Base-by-base conservation (phyloP, 257 asterid species). In the Rhazya stricta region DNA sequence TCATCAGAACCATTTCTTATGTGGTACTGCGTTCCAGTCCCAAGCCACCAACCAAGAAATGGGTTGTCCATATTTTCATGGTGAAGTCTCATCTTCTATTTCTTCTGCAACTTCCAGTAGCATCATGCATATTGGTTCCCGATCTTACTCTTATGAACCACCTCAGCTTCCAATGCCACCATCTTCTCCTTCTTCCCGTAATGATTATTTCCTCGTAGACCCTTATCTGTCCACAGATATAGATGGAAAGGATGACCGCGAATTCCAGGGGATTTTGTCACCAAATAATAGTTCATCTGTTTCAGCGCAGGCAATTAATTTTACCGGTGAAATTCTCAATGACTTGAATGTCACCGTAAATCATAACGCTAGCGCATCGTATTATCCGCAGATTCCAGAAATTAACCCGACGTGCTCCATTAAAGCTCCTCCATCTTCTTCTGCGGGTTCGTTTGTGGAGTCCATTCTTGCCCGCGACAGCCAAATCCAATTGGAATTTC, bases 401-500 rank as follows among this genome's bases (percentile, higher is more conserved):
- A 67, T 48, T 29, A 16, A 69, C 71, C 57, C 69, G 13, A 74
- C 69, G 9, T 58, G 65, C 50, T 57, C 56, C 18, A 6, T 41
- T 46, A 83, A 80, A 75, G 69, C 77, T 50, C 66, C 66, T 34
- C 69, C 86, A 6, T 72, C 81, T 42, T 78, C 81, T 42, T 78
- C 81, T 60, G 86, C 79, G 19, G 94, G 85, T 77, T 89, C 91
- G 3, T 92, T 95, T 51, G 96, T 95, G 81, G 94, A 92, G 15
- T 84, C 84, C 8, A 89, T 95, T 63, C 77, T 94, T 88, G 97
- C 96, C 72, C 88, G 82, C 71, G 96, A 93, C 72, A 79, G 74
- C 42, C 87, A 91, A 78, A 91, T 90, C 91, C 78, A 83, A 72
- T 83, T 83, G 73, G 91, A 83, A 74, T 91, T 90, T 86, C 94